phyloP scores from a whole-genome alignment of 2,329 filamentous ascomycete species.

The Cladorrhinum sp. region DNA sequence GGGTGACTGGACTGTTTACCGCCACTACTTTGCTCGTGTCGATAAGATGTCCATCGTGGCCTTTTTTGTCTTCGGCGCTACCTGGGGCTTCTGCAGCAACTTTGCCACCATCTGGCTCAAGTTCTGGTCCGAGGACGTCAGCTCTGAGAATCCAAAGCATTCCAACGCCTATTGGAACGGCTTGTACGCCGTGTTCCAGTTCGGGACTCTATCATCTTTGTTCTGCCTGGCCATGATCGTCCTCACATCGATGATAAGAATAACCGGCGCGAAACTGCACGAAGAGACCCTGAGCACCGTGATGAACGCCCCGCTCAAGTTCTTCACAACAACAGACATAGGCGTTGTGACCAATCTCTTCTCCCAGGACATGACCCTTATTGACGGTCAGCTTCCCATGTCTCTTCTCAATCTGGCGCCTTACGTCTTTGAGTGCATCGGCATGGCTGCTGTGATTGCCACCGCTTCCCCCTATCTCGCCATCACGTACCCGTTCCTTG shows the following conservation, averaged over 20 bases:
- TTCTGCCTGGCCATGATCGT: conserved; percentile 23
- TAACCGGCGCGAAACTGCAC: conserved; percentile 30
- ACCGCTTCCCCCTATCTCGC: conserved; percentile 30
- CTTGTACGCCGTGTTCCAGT: conserved; percentile 30
- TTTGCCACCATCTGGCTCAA: conserved; percentile 31
- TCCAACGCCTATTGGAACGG: conserved; percentile 32
- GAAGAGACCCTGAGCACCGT: conserved; percentile 32
- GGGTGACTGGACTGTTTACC: conserved; percentile 25
- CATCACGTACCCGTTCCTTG: conserved; percentile 48
- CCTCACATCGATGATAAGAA: conserved; percentile 24
- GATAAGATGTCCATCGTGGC: conserved; percentile 7
- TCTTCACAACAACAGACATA: conserved; percentile 37
- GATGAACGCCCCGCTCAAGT: conserved; percentile 33
- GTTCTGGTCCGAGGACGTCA: conserved; percentile 30
- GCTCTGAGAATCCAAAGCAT: conserved; percentile 12
- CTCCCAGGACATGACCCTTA: conserved; percentile 42
- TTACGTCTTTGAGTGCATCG: conserved; percentile 25
- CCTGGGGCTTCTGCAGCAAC: conserved; percentile 27
- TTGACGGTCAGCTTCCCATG: conserved; percentile 39
- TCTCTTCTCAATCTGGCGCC: conserved; percentile 29
- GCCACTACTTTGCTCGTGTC: conserved; percentile 27
- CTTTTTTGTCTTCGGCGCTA: conserved; percentile 20
- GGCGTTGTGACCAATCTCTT: conserved; percentile 39
- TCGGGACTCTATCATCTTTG: conserved; percentile 20
- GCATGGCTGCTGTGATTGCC: conserved; percentile 31